Evolutionary conservation across 169 alveolate genomes (phyloP).

Genomic region (Plasmodium ovale): DNA sequence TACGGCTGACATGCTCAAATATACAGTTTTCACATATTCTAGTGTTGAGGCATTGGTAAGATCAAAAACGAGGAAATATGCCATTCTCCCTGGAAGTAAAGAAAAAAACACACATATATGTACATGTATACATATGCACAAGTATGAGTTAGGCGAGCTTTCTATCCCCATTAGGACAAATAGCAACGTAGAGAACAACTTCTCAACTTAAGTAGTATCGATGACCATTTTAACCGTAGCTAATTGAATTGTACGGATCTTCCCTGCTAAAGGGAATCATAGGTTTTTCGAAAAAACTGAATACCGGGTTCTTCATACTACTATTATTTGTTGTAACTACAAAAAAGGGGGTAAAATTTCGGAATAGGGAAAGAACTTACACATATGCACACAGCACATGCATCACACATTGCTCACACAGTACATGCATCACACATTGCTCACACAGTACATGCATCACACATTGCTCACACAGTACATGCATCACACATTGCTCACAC

Average conservation of each 20-base stretch:
- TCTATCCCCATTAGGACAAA: neutral
- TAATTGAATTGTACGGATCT: slow-evolving; percentile 46
- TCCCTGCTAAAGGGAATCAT: slow-evolving; percentile 33
- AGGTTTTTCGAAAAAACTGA: slow-evolving; percentile 68
- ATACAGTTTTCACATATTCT: slow-evolving; percentile 63
- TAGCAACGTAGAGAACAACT: slow-evolving; percentile 9
- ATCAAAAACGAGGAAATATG: slow-evolving; percentile 70
- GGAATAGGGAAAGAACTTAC: no score
- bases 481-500: slow-evolving; percentile 3
- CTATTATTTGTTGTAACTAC: slow-evolving; percentile 40
- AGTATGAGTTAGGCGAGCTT: neutral
- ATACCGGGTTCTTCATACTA: slow-evolving; percentile 47
- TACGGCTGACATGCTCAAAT: slow-evolving; percentile 45
- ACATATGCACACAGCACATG: no score
- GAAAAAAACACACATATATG: slow-evolving; percentile 5
- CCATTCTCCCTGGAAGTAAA: slow-evolving; percentile 67
- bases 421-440: no score
- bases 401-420: no score
- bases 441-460: neutral
- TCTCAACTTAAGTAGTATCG: neutral
- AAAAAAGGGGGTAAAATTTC: no score
- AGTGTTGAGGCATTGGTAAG: slow-evolving; percentile 58
- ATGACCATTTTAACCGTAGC: slow-evolving; percentile 43
- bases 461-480: neutral
- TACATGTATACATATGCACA: neutral